Conservation (phyloP, 192 early-diverging fungal genomes). For the Coemansia sp. region DNA sequence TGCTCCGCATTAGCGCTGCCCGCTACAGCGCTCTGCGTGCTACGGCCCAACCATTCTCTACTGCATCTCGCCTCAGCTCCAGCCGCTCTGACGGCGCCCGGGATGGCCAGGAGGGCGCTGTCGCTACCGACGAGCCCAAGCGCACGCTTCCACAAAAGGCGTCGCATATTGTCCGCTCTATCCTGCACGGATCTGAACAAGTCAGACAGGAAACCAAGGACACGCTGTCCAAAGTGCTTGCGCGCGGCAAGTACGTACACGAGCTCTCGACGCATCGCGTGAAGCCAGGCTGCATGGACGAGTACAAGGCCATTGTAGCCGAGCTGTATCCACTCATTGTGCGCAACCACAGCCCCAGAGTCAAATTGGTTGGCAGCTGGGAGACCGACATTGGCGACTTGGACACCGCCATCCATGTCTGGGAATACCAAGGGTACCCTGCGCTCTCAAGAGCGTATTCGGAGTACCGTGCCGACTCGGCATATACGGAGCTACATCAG, state of each 20-base stretch:
- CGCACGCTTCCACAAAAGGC: conserved; percentile 58
- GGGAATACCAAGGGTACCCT: conserved; percentile 92
- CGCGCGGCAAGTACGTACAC: conserved; percentile 88
- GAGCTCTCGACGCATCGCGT: conserved; percentile 85
- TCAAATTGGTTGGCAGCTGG: conserved; percentile 91
- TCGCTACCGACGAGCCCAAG: conserved; percentile 31
- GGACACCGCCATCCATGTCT: conserved; percentile 86
- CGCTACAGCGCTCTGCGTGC: neutral
- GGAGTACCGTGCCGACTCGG: conserved; percentile 64
- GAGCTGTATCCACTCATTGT: conserved; percentile 78
- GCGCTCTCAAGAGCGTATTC: conserved; percentile 72
- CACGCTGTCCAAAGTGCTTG: conserved; percentile 79
- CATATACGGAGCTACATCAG: conserved; percentile 69
- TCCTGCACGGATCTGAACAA: conserved; percentile 73
- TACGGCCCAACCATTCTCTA: neutral
- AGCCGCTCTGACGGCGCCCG: conserved; percentile 5
- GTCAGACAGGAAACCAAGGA: conserved; percentile 61
- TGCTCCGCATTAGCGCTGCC: neutral
- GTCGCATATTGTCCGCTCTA: conserved; percentile 65
- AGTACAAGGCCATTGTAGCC: conserved; percentile 81
- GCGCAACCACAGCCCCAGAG: conserved; percentile 70
- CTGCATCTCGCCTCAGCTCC: neutral
- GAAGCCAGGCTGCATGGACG: conserved; percentile 83
- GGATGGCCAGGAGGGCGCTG: conserved; percentile 1
- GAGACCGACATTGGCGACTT: conserved; percentile 83